A percentile compares a stretch with the other conserved stretches of the same genome.
phyloP scores from a whole-genome alignment of 169 alveolate genomes.

The Eimeria zaria region DNA sequence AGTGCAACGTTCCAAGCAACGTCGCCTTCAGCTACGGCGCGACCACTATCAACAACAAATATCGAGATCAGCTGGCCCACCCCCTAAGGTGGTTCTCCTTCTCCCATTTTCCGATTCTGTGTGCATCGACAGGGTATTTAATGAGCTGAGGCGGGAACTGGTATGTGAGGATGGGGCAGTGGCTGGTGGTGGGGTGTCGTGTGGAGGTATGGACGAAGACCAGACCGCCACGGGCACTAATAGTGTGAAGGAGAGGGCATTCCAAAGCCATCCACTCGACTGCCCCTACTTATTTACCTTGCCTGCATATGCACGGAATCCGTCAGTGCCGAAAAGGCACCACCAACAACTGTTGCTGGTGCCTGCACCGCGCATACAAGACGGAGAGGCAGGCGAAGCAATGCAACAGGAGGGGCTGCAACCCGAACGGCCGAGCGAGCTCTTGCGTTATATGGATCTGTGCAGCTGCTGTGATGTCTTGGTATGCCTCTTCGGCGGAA shows the following conservation, averaged over 20 bases:
- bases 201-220: constrained; percentile 26
- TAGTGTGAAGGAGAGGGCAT: background rate
- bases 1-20: constrained; percentile 62
- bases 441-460: constrained; percentile 68
- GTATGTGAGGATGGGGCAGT: background rate
- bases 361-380: constrained; percentile 75
- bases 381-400: background rate
- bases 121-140: background rate
- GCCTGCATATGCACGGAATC: constrained; percentile 79
- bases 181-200: background rate
- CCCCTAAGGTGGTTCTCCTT: constrained; percentile 61
- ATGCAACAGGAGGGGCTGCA: constrained; percentile 36
- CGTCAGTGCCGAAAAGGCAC: constrained; percentile 56
- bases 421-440: constrained; percentile 39
- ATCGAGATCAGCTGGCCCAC: constrained; percentile 36
- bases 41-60: constrained; percentile 11
- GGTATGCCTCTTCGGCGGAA: constrained; percentile 75
- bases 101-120: constrained; percentile 56
- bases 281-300: constrained; percentile 45
- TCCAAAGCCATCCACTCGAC: background rate
- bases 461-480: constrained; percentile 82
- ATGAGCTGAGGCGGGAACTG: background rate
- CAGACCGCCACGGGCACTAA: background rate
- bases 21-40: constrained; percentile 66
- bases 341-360: constrained; percentile 73